Evolutionary conservation across 495 filamentous ascomycete species (phyloP).

Genomic region (Trypethelium eluteriae): DNA sequence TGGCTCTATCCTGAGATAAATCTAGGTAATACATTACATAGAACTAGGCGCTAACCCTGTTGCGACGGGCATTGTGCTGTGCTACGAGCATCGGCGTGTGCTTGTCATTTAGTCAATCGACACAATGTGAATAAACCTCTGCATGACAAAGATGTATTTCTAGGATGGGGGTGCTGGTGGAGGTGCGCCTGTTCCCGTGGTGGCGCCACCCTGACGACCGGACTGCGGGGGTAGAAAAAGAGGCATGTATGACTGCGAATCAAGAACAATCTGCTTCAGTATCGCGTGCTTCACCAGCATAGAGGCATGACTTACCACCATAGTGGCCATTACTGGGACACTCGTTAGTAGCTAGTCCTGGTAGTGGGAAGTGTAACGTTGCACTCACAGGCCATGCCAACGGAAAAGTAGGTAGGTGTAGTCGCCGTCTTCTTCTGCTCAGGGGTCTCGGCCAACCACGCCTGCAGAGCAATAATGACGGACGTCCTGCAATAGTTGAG

Average conservation of each 20-base stretch:
- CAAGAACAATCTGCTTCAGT: conserved; percentile 7
- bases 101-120: too few species aligned
- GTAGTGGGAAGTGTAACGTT: conserved; percentile 9
- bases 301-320: conserved; percentile 47
- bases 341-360: conserved; percentile 22
- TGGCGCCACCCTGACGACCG: conserved; percentile 30
- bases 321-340: conserved; percentile 63
- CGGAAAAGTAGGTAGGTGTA: conserved; percentile 76
- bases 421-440: conserved; percentile 58
- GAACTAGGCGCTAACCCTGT: too few species aligned
- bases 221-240: conserved; percentile 65
- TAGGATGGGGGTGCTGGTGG: conserved; percentile 39
- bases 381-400: conserved; percentile 74
- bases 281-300: neutral
- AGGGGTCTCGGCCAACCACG: conserved; percentile 76
- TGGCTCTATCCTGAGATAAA: too few species aligned
- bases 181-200: conserved; percentile 40
- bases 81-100: too few species aligned
- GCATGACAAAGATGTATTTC: neutral
- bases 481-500: conserved; percentile 52
- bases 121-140: too few species aligned
- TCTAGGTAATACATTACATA: too few species aligned
- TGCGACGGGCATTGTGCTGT: too few species aligned
- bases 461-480: conserved; percentile 74
- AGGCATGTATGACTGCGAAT: conserved; percentile 63